Conservation (phyloP, 176 grass and related monocot genomes). For the Thinopyrum elongatum region DNA sequence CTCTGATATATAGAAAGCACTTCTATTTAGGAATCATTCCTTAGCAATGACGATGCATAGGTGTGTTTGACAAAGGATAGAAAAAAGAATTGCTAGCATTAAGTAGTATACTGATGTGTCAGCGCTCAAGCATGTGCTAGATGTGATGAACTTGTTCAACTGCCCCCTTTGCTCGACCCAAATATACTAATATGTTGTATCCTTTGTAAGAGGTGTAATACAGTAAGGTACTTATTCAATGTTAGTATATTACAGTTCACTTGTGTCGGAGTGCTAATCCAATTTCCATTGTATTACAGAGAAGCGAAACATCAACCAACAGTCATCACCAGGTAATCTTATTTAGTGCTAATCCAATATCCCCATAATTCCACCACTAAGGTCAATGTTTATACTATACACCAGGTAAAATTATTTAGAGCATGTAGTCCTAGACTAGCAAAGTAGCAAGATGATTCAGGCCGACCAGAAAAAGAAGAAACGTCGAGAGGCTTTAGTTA, state of each 20-base stretch:
- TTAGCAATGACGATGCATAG: background rate
- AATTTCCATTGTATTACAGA: background rate
- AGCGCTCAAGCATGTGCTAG: background rate
- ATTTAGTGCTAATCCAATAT: too few relatives aligned
- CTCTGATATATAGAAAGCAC: background rate
- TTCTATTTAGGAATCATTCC: slow-evolving; percentile 2
- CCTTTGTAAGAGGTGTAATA: background rate
- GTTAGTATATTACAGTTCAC: slow-evolving; percentile 1
- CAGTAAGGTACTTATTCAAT: background rate
- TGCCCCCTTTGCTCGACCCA: background rate
- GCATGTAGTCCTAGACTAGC: background rate
- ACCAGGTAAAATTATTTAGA: background rate
- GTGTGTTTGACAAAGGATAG: background rate
- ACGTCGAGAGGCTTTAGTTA: background rate
- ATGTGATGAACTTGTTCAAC: background rate
- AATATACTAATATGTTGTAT: background rate
- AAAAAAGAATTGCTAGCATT: background rate
- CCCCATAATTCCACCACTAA: background rate
- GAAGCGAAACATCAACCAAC: background rate
- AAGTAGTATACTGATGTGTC: background rate
- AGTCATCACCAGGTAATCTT: too few relatives aligned
- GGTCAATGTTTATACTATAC: slow-evolving; percentile 21
- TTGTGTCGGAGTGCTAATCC: background rate
- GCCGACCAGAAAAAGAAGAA: slow-evolving; percentile 8
- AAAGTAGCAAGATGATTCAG: slow-evolving; percentile 15